These are phyloP conservation scores for Trichoderma erinaceum DNA, from an alignment of 495 filamentous ascomycete species.

Conservation along the genomic window DNA sequence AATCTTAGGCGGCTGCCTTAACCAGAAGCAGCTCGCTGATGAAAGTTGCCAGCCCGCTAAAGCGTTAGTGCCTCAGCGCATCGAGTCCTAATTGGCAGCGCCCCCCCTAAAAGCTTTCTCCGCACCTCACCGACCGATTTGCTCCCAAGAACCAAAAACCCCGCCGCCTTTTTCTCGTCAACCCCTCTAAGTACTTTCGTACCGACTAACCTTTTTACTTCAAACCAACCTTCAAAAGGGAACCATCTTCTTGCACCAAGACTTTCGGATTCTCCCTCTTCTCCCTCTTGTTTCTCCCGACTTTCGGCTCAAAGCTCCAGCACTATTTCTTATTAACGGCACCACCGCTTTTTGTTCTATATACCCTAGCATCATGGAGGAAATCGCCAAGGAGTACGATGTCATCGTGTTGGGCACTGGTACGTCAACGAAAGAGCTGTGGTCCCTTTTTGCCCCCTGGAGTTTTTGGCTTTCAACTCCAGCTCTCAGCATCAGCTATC, in stretches of 20 bases:
- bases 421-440: slow-evolving; percentile 33
- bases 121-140: slow-evolving; percentile 21
- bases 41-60: too few species aligned
- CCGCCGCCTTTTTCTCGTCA: neutral
- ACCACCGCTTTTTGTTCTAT: slow-evolving; percentile 14
- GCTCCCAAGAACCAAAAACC: slow-evolving; percentile 3
- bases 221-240: neutral
- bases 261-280: neutral
- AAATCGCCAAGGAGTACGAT: slow-evolving; percentile 96
- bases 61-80: too few species aligned
- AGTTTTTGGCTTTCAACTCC: neutral
- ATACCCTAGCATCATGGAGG: slow-evolving; percentile 62
- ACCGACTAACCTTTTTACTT: neutral
- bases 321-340: neutral
- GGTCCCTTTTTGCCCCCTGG: slow-evolving; percentile 36
- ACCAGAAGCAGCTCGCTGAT: neutral
- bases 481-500: neutral
- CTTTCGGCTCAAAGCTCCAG: neutral
- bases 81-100: too few species aligned
- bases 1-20: neutral
- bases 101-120: slow-evolving; percentile 17
- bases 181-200: slow-evolving; percentile 2
- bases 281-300: slow-evolving; percentile 14
- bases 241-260: neutral
- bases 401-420: slow-evolving; percentile 96